A percentile compares a stretch with the other conserved stretches of the same genome.
phyloP scores from a whole-genome alignment of 805 yeast genomes.

The Cyberlindnera suaveolens region DNA sequence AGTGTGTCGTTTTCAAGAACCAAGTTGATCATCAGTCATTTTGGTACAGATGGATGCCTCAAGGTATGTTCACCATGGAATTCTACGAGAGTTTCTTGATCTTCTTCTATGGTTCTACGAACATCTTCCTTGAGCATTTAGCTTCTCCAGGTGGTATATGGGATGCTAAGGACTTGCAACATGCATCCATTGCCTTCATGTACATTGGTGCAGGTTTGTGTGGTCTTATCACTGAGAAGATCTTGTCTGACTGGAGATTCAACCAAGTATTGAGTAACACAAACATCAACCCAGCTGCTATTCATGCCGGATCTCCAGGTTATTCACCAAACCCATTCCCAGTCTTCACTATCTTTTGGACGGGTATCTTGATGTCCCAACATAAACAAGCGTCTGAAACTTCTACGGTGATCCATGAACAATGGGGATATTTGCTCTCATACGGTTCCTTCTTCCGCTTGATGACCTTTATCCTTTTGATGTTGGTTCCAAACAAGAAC shows the following conservation, averaged over 20 bases:
- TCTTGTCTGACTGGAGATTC: conserved; percentile 55
- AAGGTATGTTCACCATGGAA: conserved; percentile 70
- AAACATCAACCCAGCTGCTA: conserved; percentile 22
- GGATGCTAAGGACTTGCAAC: conserved; percentile 88
- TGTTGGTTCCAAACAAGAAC: conserved; percentile 35
- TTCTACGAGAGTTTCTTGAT: conserved; percentile 74
- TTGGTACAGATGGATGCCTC: conserved; percentile 27
- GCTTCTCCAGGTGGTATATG: conserved; percentile 74
- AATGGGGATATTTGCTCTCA: conserved; percentile 89
- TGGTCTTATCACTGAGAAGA: conserved; percentile 77
- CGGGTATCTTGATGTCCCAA: conserved; percentile 92
- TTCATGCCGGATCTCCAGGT: conserved; percentile 53
- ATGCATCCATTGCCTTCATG: conserved; percentile 85
- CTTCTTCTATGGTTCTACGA: conserved; percentile 83
- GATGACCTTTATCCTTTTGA: conserved; percentile 51
- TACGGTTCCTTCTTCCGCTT: conserved; percentile 76
- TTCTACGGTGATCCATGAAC: conserved; percentile 77
- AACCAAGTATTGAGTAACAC: conserved; percentile 31
- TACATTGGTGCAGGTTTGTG: conserved; percentile 89
- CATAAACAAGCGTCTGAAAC: conserved; percentile 80
- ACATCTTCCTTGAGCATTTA: conserved; percentile 85
- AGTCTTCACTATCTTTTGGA: conserved; percentile 88
- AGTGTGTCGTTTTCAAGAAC: conserved; percentile 23
- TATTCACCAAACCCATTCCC: conserved; percentile 94
- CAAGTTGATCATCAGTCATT: conserved; percentile 22